Percentiles rank a stretch among this genome's conserved stretches.
Evolutionary conservation across 345 rosid genomes (phyloP).

Genomic region (Murraya koenigii): DNA sequence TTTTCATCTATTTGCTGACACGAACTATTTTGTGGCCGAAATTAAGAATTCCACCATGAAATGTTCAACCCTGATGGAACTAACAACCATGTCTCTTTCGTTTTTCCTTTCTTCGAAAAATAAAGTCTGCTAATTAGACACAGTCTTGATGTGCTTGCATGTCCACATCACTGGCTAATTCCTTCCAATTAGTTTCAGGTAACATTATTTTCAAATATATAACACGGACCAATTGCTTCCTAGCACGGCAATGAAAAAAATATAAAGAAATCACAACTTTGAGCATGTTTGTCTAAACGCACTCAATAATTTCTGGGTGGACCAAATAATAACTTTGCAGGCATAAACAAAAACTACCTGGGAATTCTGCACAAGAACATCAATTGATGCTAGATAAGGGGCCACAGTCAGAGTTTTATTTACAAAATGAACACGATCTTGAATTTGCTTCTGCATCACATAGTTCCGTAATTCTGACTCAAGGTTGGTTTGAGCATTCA

Average conservation of each 20-base stretch:
- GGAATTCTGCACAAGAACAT: constrained; percentile 85
- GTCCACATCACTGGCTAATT: background rate
- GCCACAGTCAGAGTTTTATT: constrained; percentile 77
- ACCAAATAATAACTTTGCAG: background rate
- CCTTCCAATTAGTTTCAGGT: background rate
- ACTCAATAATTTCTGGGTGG: background rate
- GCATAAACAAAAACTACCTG: constrained; percentile 40
- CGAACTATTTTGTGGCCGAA: background rate
- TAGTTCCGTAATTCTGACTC: constrained; percentile 72
- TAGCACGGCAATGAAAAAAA: background rate
- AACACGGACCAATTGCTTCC: background rate
- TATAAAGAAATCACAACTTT: background rate
- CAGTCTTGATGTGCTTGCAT: background rate
- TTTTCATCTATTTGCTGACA: background rate
- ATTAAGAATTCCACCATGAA: background rate
- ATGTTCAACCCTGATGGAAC: background rate
- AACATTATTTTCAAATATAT: background rate
- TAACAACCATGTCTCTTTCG: background rate
- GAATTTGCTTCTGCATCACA: constrained; percentile 55
- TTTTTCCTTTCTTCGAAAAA: background rate
- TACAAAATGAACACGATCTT: constrained; percentile 69
- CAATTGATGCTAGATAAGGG: constrained; percentile 75
- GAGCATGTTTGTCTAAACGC: background rate
- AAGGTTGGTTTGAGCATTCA: constrained; percentile 73
- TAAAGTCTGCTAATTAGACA: background rate